Evolutionary conservation across 2,329 filamentous ascomycete genomes (phyloP), one percentile per base, ranked within the genome.

Genomic region (Podosphaera fusca): DNA sequence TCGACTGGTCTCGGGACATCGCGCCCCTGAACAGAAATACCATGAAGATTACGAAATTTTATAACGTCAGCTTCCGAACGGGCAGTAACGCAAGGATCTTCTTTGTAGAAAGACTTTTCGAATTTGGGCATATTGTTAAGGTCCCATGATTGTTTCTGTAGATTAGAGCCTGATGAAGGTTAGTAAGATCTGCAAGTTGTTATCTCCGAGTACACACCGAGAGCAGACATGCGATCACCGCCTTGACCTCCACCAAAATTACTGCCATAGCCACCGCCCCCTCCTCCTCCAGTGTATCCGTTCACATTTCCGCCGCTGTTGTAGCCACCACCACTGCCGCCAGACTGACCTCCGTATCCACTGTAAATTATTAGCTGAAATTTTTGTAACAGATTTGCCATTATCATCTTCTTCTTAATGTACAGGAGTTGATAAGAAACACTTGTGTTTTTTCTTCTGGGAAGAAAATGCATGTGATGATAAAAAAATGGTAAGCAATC

Each of bases 31-130:
- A 96, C 77, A 51, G 87, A 79, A 71, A 98, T 95, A 67, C 87
- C 77, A 67, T 92, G 81, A 67, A 87, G 80, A 67, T 80, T 81
- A 68, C 92, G 85, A 77, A 95, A 98, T 57, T 82, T 85, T 34
- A 89, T 84, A 58, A 98, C 85, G 61, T 96, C 90, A 58, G 79
- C 79, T 47, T 79, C 70, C 10, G 87, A 81, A 67, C 92, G 86
- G 65, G 71, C 75, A 60, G 81, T 72, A 60, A 98, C 90, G 59
- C 80, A 80, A 36, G 83, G 77, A 68, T 92, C 82, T 73, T 96
- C 92, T 75, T 96, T 95, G 80, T 98, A 98, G 75, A 98, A 98
- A 7, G 86, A 89, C 74, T 98, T 98, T 70, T 98, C 92, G 73
- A 98, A 98, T 72, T 96, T 96, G 65, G 92, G 90, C 51, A 98